phyloP scores from a whole-genome alignment of 352 stramenopile genomes.

The Phytophthora pistaciae region DNA sequence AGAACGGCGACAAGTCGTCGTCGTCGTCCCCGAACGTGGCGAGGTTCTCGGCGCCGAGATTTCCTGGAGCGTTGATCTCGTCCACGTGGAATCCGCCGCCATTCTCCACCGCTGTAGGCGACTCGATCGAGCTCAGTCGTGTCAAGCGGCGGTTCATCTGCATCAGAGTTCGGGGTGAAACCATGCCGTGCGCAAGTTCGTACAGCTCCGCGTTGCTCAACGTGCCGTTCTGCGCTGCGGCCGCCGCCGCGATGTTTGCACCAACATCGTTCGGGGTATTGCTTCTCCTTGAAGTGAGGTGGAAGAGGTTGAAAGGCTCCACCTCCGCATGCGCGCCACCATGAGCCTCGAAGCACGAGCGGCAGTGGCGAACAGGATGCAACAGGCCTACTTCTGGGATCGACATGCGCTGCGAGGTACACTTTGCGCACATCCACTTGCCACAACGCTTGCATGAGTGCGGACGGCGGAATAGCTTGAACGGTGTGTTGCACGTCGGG shows the following conservation, averaged over 20 bases:
- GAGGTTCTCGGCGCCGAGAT: conserved; percentile 38
- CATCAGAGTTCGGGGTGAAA: conserved; percentile 76
- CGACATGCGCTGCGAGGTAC: conserved; percentile 77
- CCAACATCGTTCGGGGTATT: conserved; percentile 17
- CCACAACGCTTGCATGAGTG: conserved; percentile 88
- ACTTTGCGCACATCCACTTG: conserved; percentile 89
- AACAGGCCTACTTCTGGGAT: conserved; percentile 86
- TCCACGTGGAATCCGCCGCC: conserved; percentile 47
- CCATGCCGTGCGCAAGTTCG: conserved; percentile 80
- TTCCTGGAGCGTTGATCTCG: conserved; percentile 52
- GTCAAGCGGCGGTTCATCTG: conserved; percentile 73
- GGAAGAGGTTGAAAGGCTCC: conserved; percentile 78
- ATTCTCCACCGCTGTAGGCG: conserved; percentile 53
- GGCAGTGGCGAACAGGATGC: conserved; percentile 83
- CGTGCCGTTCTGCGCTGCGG: conserved; percentile 30
- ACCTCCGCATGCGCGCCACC: conserved; percentile 72
- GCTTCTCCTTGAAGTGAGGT: conserved; percentile 19
- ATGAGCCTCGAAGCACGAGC: conserved; percentile 74
- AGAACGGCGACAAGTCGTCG: conserved; percentile 45
- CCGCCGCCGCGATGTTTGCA: conserved; percentile 21
- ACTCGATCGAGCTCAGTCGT: conserved; percentile 80
- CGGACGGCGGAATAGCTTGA: conserved; percentile 86
- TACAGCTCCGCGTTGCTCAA: conserved; percentile 84
- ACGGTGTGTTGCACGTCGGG: conserved; percentile 65
- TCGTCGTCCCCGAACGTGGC: conserved; percentile 41